phyloP scores from a whole-genome alignment of 2,329 filamentous ascomycete genomes.

The Xylaria sp. region DNA sequence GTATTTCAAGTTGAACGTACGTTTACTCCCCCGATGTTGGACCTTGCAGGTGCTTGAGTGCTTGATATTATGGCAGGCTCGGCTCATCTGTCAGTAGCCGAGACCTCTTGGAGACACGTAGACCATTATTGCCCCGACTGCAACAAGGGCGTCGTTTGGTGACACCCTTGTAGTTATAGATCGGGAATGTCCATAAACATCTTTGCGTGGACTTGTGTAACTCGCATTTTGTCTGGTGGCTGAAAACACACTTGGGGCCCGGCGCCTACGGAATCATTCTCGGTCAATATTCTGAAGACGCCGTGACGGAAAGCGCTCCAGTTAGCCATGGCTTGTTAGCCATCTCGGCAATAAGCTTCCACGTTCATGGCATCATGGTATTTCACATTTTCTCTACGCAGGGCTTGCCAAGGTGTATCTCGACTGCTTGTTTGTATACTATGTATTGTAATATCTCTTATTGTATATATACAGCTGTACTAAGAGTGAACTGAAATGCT shows the following conservation, averaged over 20 bases:
- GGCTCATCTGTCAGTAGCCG: neutral
- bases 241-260: neutral
- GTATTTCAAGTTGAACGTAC: neutral
- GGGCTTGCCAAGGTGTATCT: neutral
- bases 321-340: neutral
- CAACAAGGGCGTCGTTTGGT: neutral
- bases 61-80: neutral
- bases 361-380: neutral
- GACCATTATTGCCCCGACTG: neutral
- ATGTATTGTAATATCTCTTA: neutral
- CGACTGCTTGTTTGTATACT: neutral
- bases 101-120: neutral
- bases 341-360: neutral
- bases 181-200: neutral
- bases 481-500: neutral
- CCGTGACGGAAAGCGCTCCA: neutral
- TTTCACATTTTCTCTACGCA: neutral
- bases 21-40: neutral
- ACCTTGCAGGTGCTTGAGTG: neutral
- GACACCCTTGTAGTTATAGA: neutral
- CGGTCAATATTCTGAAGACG: neutral
- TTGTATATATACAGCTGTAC: neutral
- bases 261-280: neutral
- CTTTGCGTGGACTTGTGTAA: neutral
- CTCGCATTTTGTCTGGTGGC: neutral